phyloP scores from a whole-genome alignment of 768 basidiomycete genomes.

The Suillus alpinus region DNA sequence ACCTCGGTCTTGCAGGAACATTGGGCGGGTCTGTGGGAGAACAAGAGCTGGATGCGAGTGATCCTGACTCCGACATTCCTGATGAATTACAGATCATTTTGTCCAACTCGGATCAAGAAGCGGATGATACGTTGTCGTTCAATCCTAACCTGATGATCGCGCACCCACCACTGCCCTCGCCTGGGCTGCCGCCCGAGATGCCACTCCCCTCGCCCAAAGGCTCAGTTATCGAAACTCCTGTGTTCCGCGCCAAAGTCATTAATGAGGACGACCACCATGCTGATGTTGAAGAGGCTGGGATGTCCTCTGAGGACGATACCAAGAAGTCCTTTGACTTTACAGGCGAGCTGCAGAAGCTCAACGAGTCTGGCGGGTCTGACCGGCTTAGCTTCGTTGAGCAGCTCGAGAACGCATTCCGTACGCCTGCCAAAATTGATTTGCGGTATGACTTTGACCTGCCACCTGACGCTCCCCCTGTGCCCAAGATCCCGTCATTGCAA shows the following conservation, averaged over 20 bases:
- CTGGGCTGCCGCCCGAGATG: slow-evolving; percentile 41
- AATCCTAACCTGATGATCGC: neutral
- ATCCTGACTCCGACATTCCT: slow-evolving; percentile 80
- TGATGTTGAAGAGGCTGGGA: slow-evolving; percentile 38
- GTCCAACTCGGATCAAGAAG: slow-evolving; percentile 36
- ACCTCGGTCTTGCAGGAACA: slow-evolving; percentile 64
- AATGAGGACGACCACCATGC: slow-evolving; percentile 42
- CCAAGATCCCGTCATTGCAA: slow-evolving; percentile 41
- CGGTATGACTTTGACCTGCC: slow-evolving; percentile 44
- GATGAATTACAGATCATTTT: slow-evolving; percentile 70
- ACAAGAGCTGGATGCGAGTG: slow-evolving; percentile 48
- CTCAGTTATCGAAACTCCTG: slow-evolving; percentile 28
- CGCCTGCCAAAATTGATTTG: slow-evolving; percentile 67
- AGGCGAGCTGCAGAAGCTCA: slow-evolving; percentile 66
- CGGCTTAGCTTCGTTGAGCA: slow-evolving; percentile 79
- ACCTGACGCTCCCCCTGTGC: slow-evolving; percentile 47
- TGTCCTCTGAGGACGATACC: slow-evolving; percentile 58
- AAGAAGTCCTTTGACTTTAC: slow-evolving; percentile 86
- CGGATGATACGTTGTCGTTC: slow-evolving; percentile 41
- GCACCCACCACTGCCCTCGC: slow-evolving; percentile 27
- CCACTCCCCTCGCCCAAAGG: slow-evolving; percentile 33
- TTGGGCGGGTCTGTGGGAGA: slow-evolving; percentile 59
- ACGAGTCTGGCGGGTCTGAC: slow-evolving; percentile 67
- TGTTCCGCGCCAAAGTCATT: slow-evolving; percentile 44
- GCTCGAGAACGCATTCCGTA: slow-evolving; percentile 75